Evolutionary conservation across 805 yeast genomes (phyloP).

Genomic region (Sugiyamaella marilandica): DNA sequence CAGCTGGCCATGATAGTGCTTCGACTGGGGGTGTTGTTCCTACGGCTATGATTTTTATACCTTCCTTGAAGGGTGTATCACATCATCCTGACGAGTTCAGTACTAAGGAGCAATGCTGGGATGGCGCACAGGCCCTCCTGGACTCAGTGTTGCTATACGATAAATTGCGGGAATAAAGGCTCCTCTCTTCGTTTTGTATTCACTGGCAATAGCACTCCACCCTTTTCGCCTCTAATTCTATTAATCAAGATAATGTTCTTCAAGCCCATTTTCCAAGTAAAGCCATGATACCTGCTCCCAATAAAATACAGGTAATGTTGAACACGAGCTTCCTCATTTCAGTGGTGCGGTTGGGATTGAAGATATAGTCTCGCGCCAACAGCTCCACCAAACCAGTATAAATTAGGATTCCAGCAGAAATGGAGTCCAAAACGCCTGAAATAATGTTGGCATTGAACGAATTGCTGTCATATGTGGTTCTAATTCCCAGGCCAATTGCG

Average conservation of each 20-base stretch:
- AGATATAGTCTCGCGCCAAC: constrained; percentile 67
- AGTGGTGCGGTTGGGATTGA: constrained; percentile 38
- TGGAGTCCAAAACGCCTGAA: constrained; percentile 61
- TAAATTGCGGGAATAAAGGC: background rate
- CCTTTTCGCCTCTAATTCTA: no score
- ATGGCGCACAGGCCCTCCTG: background rate
- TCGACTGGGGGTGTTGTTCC: background rate
- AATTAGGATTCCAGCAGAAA: constrained; percentile 66
- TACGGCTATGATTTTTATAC: background rate
- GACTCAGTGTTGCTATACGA: background rate
- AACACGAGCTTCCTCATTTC: constrained; percentile 39
- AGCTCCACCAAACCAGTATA: constrained; percentile 73
- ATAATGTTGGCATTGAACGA: constrained; percentile 52
- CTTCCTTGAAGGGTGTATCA: background rate
- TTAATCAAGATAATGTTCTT: no score
- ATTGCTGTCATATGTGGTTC: constrained; percentile 50
- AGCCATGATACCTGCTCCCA: constrained; percentile 70
- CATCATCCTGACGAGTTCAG: background rate
- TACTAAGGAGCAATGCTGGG: background rate
- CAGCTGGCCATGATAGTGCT: background rate
- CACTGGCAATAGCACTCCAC: no score
- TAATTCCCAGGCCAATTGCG: constrained; percentile 72
- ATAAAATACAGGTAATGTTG: constrained; percentile 40
- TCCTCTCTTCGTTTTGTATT: no score
- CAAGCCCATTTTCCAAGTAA: constrained; percentile 73